Base-by-base conservation (phyloP, 352 stramenopile species). In the Thalassiosira hispida region DNA sequence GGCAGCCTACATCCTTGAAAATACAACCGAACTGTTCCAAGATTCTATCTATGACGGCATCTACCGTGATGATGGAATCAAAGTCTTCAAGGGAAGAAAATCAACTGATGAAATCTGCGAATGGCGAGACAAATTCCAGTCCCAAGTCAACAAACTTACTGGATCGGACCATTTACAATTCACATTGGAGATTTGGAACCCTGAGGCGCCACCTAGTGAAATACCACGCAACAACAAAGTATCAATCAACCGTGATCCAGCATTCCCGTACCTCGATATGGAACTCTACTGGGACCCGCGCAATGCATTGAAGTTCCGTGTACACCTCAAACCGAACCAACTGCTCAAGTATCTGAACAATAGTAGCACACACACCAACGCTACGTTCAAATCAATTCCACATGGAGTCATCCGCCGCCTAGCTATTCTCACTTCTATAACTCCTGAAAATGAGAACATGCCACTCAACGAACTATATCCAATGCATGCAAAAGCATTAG, bases 331-430 rank as follows among this genome's bases (percentile, higher is more conserved):
- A 22, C 0, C 42, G 0, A 83, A 74, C 20, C 60, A 83, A 62
- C 7, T 40, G 23, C 59, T 83, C 2, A 78, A 79, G 22, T 83
- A 79, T 20, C 51, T 83, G 2, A 83, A 78, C 53, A 38, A 74
- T n/a, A 53, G 42, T 1, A 78, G 75, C 44, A 46, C 35, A 0
- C 60, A 83, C 27, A 78, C 66, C 3, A 42, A 62, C 0, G 52
- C 31, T 2, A 56, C 14, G 23, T 78, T 83, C 52, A 68, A 78
- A 46, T 25, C 67, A 6, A 73, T 77, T 25, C 57, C 59, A 9
- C 12, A 22, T 8, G 60, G 67, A 55, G 59, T 83, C 12, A 20
- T 66, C 0, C 1, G 18, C 4, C 12, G 14, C 7, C 56, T 75
- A 2, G 23, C 40, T 18, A 67, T 3, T 2, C n/a, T 56, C 8